These are phyloP conservation scores for Thalassiosira gravida DNA, from an alignment of 352 stramenopile species.

Conservation along the genomic window DNA sequence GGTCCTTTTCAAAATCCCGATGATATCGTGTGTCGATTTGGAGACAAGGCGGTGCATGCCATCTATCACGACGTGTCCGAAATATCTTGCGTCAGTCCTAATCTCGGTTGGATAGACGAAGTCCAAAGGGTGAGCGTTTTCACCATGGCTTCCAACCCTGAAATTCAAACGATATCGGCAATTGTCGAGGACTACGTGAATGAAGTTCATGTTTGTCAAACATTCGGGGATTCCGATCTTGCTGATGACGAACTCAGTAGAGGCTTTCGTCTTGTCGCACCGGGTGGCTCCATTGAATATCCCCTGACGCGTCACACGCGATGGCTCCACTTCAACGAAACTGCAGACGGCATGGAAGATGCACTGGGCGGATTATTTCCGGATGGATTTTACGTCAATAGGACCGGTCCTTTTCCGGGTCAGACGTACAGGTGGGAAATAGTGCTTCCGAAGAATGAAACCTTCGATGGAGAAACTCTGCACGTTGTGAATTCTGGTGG, in stretches of 20 bases:
- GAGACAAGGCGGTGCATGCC: slow-evolving; percentile 85
- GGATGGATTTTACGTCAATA: slow-evolving; percentile 57
- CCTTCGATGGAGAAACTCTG: slow-evolving; percentile 59
- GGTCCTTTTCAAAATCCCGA: slow-evolving; percentile 60
- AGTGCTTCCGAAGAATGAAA: slow-evolving; percentile 59
- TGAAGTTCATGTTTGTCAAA: slow-evolving; percentile 74
- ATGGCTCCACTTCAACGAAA: slow-evolving; percentile 69
- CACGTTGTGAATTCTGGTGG: slow-evolving; percentile 56
- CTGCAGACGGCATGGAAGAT: slow-evolving; percentile 52
- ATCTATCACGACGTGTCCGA: slow-evolving; percentile 81
- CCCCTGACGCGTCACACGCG: slow-evolving; percentile 49
- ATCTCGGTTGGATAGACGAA: slow-evolving; percentile 85
- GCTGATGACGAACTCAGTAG: slow-evolving; percentile 51
- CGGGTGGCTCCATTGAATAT: slow-evolving; percentile 52
- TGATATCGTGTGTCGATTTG: slow-evolving; percentile 88
- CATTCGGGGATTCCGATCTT: slow-evolving; percentile 51
- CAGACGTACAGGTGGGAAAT: slow-evolving; percentile 63
- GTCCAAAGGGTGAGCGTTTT: slow-evolving; percentile 78
- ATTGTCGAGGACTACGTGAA: slow-evolving; percentile 63
- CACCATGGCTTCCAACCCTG: slow-evolving; percentile 71
- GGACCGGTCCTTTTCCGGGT: slow-evolving; percentile 36
- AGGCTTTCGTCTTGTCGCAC: slow-evolving; percentile 63
- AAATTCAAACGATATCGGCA: slow-evolving; percentile 86
- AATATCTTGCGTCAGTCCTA: slow-evolving; percentile 84
- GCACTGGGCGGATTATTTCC: slow-evolving; percentile 52